These are phyloP conservation scores for Centrapalus pauciflorus DNA, from an alignment of 129 eudicot genomes.

Conservation along the genomic window DNA sequence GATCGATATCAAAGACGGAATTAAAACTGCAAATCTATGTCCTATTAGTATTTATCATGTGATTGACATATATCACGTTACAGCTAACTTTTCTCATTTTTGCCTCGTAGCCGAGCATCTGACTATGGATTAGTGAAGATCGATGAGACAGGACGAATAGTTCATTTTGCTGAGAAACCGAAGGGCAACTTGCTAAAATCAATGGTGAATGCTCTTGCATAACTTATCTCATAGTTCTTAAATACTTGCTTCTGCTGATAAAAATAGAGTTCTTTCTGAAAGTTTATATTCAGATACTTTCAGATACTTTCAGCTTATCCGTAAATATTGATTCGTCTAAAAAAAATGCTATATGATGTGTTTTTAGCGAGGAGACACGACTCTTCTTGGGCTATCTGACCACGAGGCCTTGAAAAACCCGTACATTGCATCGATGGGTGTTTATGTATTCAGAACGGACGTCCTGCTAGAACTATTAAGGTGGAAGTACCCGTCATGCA, in stretches of 20 bases:
- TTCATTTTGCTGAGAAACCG: constrained; percentile 82
- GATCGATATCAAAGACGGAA: no score
- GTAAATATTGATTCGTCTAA: background rate
- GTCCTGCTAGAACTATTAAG: constrained; percentile 62
- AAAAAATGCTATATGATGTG: background rate
- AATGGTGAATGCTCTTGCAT: constrained; percentile 44
- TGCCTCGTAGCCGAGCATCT: constrained; percentile 65
- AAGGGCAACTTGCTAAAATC: constrained; percentile 63
- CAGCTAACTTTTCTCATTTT: background rate
- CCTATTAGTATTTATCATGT: no score
- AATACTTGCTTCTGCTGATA: background rate
- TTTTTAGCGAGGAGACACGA: constrained; percentile 83
- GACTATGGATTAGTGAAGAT: constrained; percentile 86
- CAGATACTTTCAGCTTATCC: background rate
- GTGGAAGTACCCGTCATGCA: constrained; percentile 58
- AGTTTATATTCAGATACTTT: background rate
- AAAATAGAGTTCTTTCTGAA: background rate
- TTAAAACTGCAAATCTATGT: no score
- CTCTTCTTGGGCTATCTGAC: constrained; percentile 65
- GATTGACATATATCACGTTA: no score
- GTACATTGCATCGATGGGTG: constrained; percentile 94
- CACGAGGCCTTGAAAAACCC: constrained; percentile 54
- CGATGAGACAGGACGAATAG: constrained; percentile 56
- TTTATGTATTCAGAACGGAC: constrained; percentile 77
- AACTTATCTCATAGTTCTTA: background rate